phyloP scores from a whole-genome alignment of 2,329 filamentous ascomycete species.

The Clathrospora elynae region DNA sequence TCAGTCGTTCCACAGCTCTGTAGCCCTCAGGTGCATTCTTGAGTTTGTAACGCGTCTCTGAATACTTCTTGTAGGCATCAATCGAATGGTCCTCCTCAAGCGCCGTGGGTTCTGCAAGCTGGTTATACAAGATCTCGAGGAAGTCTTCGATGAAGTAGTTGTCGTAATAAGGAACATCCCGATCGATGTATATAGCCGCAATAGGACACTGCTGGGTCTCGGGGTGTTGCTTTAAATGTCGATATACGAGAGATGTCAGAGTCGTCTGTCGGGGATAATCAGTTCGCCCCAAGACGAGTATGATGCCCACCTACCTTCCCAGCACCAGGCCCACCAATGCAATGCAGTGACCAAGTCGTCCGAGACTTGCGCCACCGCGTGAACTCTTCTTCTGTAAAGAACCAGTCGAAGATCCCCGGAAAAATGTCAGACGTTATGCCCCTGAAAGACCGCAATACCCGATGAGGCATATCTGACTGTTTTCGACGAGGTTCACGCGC shows the following conservation, averaged over 20 bases:
- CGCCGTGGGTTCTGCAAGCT: not conserved
- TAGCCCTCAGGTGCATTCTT: conserved; percentile 3
- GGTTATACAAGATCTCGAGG: conserved; percentile 10
- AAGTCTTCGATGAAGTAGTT: conserved; percentile 17
- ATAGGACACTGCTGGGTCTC: conserved; percentile 1
- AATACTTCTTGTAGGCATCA: conserved; percentile 9
- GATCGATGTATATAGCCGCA: conserved; percentile 6
- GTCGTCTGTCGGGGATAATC: conserved; percentile 2
- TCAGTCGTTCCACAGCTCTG: conserved; percentile 1
- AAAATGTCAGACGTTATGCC: conserved; percentile 23
- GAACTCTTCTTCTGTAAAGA: conserved; percentile 18
- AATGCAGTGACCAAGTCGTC: conserved; percentile 25
- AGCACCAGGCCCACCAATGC: conserved; percentile 24
- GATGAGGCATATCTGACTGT: not conserved
- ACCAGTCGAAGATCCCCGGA: conserved; percentile 16
- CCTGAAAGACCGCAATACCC: conserved; percentile 5
- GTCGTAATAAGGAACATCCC: conserved; percentile 6
- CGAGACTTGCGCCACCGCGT: conserved; percentile 10
- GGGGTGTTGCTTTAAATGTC: conserved; percentile 1
- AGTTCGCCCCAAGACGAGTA: not conserved
- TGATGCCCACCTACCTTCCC: conserved; percentile 19
- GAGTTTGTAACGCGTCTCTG: not conserved
- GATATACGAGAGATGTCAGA: conserved; percentile 2
- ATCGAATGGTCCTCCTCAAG: conserved; percentile 4
- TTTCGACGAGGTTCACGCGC: too few species aligned